Conservation (phyloP, 2,329 filamentous ascomycete genomes). For the Cyphellophora europaea region DNA sequence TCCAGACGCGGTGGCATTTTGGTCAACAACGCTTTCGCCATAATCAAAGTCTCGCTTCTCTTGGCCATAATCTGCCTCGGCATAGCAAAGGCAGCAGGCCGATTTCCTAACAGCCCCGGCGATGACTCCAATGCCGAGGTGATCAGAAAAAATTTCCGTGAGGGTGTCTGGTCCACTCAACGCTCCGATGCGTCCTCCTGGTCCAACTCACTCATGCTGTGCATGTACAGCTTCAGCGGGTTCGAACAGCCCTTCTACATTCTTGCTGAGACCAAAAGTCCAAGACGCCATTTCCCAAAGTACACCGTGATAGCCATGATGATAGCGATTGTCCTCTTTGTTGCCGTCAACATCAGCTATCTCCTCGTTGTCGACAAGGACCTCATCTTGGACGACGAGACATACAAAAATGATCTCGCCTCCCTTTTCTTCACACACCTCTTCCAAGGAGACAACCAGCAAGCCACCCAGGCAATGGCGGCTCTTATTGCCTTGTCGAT, state of each 20-base stretch:
- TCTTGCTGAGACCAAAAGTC: conserved; percentile 31
- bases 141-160: conserved; percentile 20
- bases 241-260: conserved; percentile 39
- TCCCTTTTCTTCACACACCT: conserved; percentile 25
- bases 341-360: conserved; percentile 33
- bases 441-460: conserved; percentile 14
- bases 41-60: conserved; percentile 40
- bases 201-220: conserved; percentile 17
- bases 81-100: conserved; percentile 21
- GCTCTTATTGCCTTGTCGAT: conserved; percentile 45
- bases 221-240: conserved; percentile 27
- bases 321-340: conserved; percentile 26
- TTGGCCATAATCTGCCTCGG: conserved; percentile 34
- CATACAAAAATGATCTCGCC: conserved; percentile 12
- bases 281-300: conserved; percentile 27
- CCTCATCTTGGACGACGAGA: conserved; percentile 13
- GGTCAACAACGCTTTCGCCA: conserved; percentile 43
- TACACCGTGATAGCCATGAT: conserved; percentile 26
- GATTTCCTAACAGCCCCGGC: conserved; percentile 14
- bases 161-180: conserved; percentile 16
- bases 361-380: neutral
- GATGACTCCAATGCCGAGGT: neutral
- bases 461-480: conserved; percentile 31
- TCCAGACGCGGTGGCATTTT: conserved; percentile 42
- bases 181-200: conserved; percentile 21